Evolutionary conservation across 1,139 yeast species (phyloP).

Genomic region (Saccharomycopsis phalli): DNA sequence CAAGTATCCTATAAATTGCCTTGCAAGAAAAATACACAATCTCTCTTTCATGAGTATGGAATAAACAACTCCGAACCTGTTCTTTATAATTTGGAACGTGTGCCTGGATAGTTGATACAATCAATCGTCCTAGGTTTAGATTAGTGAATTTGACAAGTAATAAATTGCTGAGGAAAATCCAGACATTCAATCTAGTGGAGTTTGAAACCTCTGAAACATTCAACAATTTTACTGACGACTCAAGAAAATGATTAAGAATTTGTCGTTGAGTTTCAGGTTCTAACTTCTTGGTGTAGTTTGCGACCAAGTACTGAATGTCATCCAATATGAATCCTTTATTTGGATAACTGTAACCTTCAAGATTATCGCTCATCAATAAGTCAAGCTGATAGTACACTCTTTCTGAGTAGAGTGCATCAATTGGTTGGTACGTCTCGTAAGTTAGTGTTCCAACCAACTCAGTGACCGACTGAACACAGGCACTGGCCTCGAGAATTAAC

Average conservation of each 20-base stretch:
- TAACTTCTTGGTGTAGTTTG: constrained; percentile 1
- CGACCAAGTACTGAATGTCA: constrained; percentile 3
- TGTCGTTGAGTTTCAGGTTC: background rate
- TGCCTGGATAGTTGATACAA: background rate
- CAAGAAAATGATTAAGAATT: constrained; percentile 1
- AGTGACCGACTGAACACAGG: background rate
- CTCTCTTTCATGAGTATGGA: constrained; percentile 2
- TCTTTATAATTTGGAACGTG: constrained; percentile 1
- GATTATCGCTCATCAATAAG: background rate
- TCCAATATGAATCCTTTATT: constrained; percentile 2
- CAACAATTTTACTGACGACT: background rate
- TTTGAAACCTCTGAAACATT: constrained; percentile 1
- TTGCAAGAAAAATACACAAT: constrained; percentile 1
- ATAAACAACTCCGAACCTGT: constrained; percentile 1
- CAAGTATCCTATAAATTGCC: background rate
- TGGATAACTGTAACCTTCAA: background rate
- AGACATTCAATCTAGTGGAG: background rate
- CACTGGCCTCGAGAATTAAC: background rate
- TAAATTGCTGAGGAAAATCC: constrained; percentile 2
- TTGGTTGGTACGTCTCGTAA: constrained; percentile 1
- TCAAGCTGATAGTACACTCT: background rate
- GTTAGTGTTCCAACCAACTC: background rate
- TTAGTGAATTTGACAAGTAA: constrained; percentile 3
- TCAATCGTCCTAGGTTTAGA: background rate
- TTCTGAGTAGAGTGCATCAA: background rate